Conservation (phyloP, 1,284 basidiomycete species). For the Ceratorhiza oryzae-sativae region DNA sequence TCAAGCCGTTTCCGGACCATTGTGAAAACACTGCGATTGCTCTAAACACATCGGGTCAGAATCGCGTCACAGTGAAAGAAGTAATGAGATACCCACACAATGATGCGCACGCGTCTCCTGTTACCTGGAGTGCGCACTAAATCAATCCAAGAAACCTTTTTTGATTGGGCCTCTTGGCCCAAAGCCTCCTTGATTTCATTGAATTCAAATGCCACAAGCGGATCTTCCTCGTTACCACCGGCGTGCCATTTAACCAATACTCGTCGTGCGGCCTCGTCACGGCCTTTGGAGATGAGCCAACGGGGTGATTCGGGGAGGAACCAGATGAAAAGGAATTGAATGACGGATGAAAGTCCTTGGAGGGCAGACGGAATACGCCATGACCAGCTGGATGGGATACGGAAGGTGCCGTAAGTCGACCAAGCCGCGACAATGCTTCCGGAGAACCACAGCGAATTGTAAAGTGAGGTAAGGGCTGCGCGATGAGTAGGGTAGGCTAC, state of each 20-base stretch:
- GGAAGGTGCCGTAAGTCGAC: conserved; percentile 49
- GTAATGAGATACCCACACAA: conserved; percentile 37
- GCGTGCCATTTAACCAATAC: conserved; percentile 44
- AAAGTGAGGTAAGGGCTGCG: conserved; percentile 49
- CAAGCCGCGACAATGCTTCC: conserved; percentile 51
- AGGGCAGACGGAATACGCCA: conserved; percentile 53
- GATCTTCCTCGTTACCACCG: conserved; percentile 47
- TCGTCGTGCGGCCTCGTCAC: conserved; percentile 41
- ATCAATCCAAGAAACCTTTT: conserved; percentile 43
- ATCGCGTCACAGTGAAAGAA: conserved; percentile 32
- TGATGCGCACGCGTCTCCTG: conserved; percentile 47
- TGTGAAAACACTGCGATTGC: conserved; percentile 45
- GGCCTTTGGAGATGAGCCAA: conserved; percentile 48
- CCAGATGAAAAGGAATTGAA: conserved; percentile 49
- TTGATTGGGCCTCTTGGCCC: conserved; percentile 48
- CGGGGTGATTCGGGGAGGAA: conserved; percentile 51
- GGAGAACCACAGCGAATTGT: conserved; percentile 51
- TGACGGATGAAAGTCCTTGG: conserved; percentile 49
- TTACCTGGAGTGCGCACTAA: conserved; percentile 51
- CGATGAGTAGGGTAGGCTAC: conserved; percentile 53
- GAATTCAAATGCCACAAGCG: conserved; percentile 52
- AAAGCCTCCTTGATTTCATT: conserved; percentile 54
- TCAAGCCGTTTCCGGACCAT: conserved; percentile 48
- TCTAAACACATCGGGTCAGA: conserved; percentile 23
- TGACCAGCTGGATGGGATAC: conserved; percentile 48